Base-by-base conservation (phyloP, 2,329 filamentous ascomycete species). In the Triangularia verruculosa region DNA sequence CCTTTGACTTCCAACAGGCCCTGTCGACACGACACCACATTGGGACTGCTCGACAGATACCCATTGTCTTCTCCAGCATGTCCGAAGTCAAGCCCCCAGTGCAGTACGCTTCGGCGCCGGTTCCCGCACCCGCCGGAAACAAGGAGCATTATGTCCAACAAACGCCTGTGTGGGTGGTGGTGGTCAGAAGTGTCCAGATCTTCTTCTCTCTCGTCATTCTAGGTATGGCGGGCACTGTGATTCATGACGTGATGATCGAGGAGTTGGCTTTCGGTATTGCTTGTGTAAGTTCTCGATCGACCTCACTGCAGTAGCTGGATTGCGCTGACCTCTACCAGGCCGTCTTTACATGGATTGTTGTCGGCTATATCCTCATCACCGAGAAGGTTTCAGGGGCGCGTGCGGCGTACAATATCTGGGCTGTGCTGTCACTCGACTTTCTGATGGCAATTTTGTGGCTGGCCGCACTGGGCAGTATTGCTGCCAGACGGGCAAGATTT, bases 371-470 rank as follows among this genome's bases (percentile, higher is more conserved):
- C 9, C 56, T 74, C 57, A 62, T 75, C 12, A 57, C 69, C 15
- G 74, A 74, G 54, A 74, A 73, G 61, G 69, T 70, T 1, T 6
- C 61, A 5, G 43, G 64, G 15, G 73, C 71, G 17, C 69, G 64
- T 15, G 28, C 32, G 1, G 68, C 61, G 12, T 75, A 75, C 69
- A 74, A 75, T 66, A 74, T 74, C 66, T 75, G 73, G 73, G 73
- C 74, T 1, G 61, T 73, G 17, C 61, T 75, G 17, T 59, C 72
- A 1, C 70, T 75, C 11, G 73, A 75, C 58, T 57, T 72, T n/a
- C 32, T 73, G 24, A 73, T 75, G 71, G 66, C 67, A 43, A 67
- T 75, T 64, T 69, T 75, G 28, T 75, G 73, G 74, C 70, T 75
- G 5, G 66, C 73, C 2, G 74, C 73, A n/a, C 67, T 74, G 68